These are phyloP conservation scores for Adansonia digitata DNA, from an alignment of 345 rosid species.

Conservation along the genomic window DNA sequence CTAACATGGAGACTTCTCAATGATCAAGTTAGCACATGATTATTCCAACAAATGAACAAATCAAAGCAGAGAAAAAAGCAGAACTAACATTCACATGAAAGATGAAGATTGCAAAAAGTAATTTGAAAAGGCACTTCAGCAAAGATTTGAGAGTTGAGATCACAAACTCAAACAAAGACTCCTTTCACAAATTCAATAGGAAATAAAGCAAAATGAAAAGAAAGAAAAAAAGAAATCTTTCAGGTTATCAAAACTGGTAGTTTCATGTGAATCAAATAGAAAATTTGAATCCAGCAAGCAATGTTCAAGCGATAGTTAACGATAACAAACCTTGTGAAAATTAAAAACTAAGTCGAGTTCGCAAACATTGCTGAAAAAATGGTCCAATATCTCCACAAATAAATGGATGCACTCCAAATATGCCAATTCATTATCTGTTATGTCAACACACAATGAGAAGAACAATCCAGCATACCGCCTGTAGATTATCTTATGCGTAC, in stretches of 20 bases:
- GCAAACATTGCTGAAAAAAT: slow-evolving; percentile 99
- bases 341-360: slow-evolving; percentile 96
- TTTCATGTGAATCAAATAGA: not conserved
- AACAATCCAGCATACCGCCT: slow-evolving; percentile 94
- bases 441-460: slow-evolving; percentile 92
- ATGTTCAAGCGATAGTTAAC: not conserved
- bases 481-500: slow-evolving; percentile 92
- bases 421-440: slow-evolving; percentile 91
- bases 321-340: slow-evolving; percentile 68
- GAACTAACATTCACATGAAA: not conserved
- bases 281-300: not conserved
- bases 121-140: not conserved
- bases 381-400: slow-evolving; percentile 95
- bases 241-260: not conserved
- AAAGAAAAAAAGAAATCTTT: not conserved
- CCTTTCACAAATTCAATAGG: not conserved
- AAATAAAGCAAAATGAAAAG: not conserved
- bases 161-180: not conserved
- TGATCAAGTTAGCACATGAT: not conserved
- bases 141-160: not conserved
- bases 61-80: not conserved
- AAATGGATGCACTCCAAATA: slow-evolving; percentile 90
- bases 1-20: not conserved
- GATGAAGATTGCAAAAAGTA: not conserved
- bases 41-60: not conserved